Conservation (phyloP, 2,329 filamentous ascomycete genomes). For the Colletotrichum magnum region DNA sequence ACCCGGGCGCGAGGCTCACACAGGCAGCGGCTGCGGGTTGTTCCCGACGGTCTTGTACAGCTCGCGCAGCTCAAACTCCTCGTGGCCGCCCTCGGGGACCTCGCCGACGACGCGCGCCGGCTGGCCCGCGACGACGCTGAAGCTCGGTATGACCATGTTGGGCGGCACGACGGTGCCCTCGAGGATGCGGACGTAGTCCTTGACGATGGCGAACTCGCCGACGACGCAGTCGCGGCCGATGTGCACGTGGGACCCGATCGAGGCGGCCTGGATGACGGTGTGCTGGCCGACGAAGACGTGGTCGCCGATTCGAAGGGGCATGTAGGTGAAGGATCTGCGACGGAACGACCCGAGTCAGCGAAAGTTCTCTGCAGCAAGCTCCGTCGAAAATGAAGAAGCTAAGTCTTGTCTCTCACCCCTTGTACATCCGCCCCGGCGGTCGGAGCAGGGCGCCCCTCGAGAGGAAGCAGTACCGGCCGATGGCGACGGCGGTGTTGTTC, state of each 20-base stretch:
- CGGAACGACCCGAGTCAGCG: rapidly evolving
- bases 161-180: slow-evolving; percentile 87
- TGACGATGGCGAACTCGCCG: slow-evolving; percentile 90
- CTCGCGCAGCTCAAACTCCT: slow-evolving; percentile 75
- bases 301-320: slow-evolving; percentile 92
- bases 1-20: background rate
- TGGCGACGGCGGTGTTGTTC: slow-evolving; percentile 80
- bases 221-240: slow-evolving; percentile 84
- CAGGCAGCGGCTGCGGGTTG: slow-evolving; percentile 54
- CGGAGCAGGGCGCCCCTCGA: slow-evolving; percentile 83
- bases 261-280: slow-evolving; percentile 85
- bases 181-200: slow-evolving; percentile 91
- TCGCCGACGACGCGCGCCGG: slow-evolving; percentile 87
- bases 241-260: slow-evolving; percentile 87
- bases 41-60: slow-evolving; percentile 76
- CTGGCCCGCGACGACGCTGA: slow-evolving; percentile 88
- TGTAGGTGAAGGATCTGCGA: slow-evolving; percentile 77
- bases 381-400: background rate
- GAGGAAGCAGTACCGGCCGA: slow-evolving; percentile 93
- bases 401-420: slow-evolving; percentile 65
- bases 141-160: slow-evolving; percentile 93
- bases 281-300: slow-evolving; percentile 89
- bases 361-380: background rate
- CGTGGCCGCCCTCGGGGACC: slow-evolving; percentile 78
- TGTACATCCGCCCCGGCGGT: slow-evolving; percentile 86